Conservation (phyloP, 2,329 filamentous ascomycete genomes). For the Fusarium drepaniforme region DNA sequence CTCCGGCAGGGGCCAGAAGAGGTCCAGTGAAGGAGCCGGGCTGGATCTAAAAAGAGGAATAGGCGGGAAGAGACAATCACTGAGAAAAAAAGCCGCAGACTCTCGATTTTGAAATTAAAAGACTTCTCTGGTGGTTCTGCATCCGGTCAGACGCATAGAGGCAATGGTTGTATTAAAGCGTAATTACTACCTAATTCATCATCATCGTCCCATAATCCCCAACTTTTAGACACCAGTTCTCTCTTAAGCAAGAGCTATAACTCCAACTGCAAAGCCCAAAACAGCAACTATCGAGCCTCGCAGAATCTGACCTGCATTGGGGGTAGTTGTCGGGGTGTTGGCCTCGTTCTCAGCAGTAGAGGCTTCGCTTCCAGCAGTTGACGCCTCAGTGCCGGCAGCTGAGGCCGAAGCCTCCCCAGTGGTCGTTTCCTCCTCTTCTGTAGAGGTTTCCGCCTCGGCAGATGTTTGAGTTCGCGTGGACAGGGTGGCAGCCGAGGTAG, state of each 20-base stretch:
- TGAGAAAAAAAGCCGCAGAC: not conserved
- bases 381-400: not conserved
- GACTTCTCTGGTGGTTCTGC: not conserved
- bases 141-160: not conserved
- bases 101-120: not conserved
- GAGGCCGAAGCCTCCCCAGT: not conserved
- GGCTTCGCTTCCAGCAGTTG: not conserved
- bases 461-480: conserved; percentile 3
- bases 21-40: too few species aligned
- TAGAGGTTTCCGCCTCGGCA: not conserved
- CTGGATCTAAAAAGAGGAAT: not conserved
- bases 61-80: not conserved
- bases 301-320: conserved; percentile 13
- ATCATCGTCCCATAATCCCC: not conserved
- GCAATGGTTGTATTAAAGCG: not conserved
- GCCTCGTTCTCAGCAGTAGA: not conserved
- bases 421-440: not conserved
- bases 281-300: conserved; percentile 6
- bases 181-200: not conserved
- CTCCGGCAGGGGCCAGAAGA: not conserved
- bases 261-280: conserved; percentile 13
- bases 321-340: not conserved
- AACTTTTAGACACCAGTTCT: not conserved
- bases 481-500: conserved; percentile 14
- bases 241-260: not conserved